These are phyloP conservation scores for Oryza longistaminata DNA, from an alignment of 176 grass and related monocot genomes.

Conservation along the genomic window DNA sequence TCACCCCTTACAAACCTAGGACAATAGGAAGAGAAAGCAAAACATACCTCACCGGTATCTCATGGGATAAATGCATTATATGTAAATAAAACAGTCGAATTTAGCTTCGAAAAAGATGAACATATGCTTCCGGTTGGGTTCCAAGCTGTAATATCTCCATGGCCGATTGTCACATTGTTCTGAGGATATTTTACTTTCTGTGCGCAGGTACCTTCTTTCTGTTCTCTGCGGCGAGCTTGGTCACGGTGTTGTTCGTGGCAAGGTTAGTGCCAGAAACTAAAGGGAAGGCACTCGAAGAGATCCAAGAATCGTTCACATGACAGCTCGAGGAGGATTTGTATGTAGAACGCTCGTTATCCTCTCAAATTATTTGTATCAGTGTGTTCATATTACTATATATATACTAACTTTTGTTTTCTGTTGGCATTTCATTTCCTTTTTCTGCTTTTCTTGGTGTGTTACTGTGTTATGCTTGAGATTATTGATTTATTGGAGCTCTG, in stretches of 20 bases:
- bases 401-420: not conserved
- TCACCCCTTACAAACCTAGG: not conserved
- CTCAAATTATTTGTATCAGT: not conserved
- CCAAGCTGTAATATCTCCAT: not conserved
- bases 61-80: not conserved
- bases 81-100: not conserved
- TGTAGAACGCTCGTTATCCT: not conserved
- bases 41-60: not conserved
- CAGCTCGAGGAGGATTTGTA: not conserved
- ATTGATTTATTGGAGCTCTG: too few species aligned
- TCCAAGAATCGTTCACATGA: constrained; percentile 60
- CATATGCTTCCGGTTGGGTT: not conserved
- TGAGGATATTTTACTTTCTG: not conserved
- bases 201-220: constrained; percentile 70
- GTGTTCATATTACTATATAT: not conserved
- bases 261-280: constrained; percentile 75
- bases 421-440: not conserved
- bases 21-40: too few species aligned
- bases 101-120: not conserved
- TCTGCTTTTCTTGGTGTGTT: not conserved
- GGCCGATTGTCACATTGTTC: not conserved
- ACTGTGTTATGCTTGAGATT: not conserved
- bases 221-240: constrained; percentile 63
- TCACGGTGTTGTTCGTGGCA: constrained; percentile 63
- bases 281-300: constrained; percentile 79